A percentile compares a stretch with the other conserved stretches of the same genome.
These are phyloP conservation scores for Conoideocrella luteorostrata DNA, from an alignment of 2,329 filamentous ascomycete species.

Conservation along the genomic window DNA sequence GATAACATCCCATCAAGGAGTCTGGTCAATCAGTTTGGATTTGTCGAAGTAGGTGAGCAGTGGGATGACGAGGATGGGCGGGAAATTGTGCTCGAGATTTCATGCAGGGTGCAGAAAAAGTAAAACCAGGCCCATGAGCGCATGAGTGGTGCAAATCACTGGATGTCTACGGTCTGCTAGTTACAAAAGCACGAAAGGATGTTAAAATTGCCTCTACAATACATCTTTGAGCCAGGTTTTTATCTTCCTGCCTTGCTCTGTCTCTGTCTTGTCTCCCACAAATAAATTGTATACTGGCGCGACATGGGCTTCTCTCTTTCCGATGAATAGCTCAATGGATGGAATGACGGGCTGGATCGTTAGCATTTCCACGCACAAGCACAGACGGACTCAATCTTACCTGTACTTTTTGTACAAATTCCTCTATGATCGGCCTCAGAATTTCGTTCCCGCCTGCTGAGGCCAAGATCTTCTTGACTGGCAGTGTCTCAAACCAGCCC, in stretches of 20 bases:
- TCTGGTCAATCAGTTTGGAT: background rate
- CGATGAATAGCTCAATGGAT: conserved; percentile 11
- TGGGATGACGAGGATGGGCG: conserved; percentile 3
- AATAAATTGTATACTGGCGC: conserved; percentile 13
- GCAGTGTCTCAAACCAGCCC: no score
- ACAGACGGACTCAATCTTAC: no score
- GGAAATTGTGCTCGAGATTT: background rate
- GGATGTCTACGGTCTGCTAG: no score
- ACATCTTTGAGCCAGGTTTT: conserved; percentile 12
- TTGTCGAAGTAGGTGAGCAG: background rate
- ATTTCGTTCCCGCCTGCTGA: no score
- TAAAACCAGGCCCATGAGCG: no score
- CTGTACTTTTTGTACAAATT: no score
- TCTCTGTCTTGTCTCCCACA: conserved; percentile 11
- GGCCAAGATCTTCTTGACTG: no score
- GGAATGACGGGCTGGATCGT: conserved; percentile 5
- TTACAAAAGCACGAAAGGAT: no score
- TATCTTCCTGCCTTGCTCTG: conserved; percentile 12
- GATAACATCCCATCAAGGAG: background rate
- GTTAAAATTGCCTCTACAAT: conserved; percentile 2
- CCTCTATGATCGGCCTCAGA: no score
- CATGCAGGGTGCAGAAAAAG: background rate
- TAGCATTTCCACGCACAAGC: conserved; percentile 9
- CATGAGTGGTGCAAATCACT: no score
- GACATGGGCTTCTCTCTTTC: conserved; percentile 12